Evolutionary conservation across 148 eudicot genomes (phyloP), one percentile per base, ranked within the genome.

Genomic region (Nepenthes mirabilis): DNA sequence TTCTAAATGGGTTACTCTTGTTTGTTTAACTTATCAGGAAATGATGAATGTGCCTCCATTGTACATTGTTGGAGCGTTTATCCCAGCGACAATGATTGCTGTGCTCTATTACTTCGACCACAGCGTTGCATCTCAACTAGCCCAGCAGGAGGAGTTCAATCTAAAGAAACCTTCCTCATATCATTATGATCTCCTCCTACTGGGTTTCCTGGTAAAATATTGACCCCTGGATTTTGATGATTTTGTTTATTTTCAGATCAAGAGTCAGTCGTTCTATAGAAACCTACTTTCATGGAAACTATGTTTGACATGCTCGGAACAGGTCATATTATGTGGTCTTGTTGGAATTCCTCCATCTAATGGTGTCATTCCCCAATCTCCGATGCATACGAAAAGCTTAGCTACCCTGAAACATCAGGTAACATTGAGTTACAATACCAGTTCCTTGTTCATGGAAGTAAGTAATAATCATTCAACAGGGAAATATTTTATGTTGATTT

Each of bases 351-450:
- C 99, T 60, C 99, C 99, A 13, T 77, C 99, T 60, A 93, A 89
- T 76, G 99, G 99, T 69, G 99, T 93, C 50, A 93, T 93, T 75
- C 99, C 99, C 56, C 99, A 93, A 66, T 93, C 99, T 75, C 99
- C 99, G 49, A 93, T 93, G 99, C 99, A 93, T 62, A 93, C 99
- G 14, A 93, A 86, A 78, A 93, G 99, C 72, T 76, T 93, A 73
- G 99, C 99, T 68, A 89, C 96, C 57, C 81, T 93, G 65, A 93
- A 93, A 67, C 99, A 93, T 64, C 99, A 86, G 89, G 98, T 91
- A 87, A 36, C 2, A 23, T 23, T 23, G 23, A 23, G 23, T 23
- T 23, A 23, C 23, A 23, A 23, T 23, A 23, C 23, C 23, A 23
- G 23, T 0, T 23, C 23, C 23, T 23, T 23, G 23, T 23, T 23